Evolutionary conservation across 306 rosid genomes (phyloP).

Genomic region (Vachellia pachyceras): DNA sequence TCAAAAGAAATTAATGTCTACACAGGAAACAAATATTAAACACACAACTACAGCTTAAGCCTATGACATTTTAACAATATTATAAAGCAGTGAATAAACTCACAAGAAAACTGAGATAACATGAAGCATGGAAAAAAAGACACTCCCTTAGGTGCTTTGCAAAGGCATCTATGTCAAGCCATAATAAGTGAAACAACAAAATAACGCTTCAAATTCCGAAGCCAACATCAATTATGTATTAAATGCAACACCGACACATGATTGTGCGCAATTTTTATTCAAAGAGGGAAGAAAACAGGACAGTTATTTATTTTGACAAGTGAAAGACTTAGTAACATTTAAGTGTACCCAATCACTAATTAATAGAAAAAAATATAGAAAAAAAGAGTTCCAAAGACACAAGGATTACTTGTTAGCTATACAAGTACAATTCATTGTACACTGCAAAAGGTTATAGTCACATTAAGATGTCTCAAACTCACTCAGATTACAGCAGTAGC

Average conservation of each 20-base stretch:
- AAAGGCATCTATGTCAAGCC: constrained; percentile 29
- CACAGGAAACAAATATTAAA: constrained; percentile 20
- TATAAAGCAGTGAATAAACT: constrained; percentile 26
- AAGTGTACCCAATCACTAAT: neutral
- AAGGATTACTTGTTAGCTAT: neutral
- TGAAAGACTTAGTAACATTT: neutral
- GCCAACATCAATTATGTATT: constrained; percentile 5
- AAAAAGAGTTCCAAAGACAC: neutral
- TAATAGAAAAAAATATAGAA: neutral
- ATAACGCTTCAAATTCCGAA: constrained; percentile 14
- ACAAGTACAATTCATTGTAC: neutral
- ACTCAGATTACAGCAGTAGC: neutral
- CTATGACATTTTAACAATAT: constrained; percentile 4
- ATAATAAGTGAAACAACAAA: constrained; percentile 27
- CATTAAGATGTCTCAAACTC: neutral
- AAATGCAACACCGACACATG: neutral
- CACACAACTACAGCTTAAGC: constrained; percentile 17
- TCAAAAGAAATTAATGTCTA: constrained; percentile 11
- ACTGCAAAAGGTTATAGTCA: neutral
- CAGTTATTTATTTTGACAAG: constrained; percentile 8
- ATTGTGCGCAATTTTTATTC: neutral
- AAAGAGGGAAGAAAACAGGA: constrained; percentile 22
- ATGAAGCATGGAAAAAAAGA: constrained; percentile 8
- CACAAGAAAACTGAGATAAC: constrained; percentile 25
- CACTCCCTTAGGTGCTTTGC: too few species aligned